phyloP scores from a whole-genome alignment of 1,139 yeast genomes.

The Taiozyma onychis region DNA sequence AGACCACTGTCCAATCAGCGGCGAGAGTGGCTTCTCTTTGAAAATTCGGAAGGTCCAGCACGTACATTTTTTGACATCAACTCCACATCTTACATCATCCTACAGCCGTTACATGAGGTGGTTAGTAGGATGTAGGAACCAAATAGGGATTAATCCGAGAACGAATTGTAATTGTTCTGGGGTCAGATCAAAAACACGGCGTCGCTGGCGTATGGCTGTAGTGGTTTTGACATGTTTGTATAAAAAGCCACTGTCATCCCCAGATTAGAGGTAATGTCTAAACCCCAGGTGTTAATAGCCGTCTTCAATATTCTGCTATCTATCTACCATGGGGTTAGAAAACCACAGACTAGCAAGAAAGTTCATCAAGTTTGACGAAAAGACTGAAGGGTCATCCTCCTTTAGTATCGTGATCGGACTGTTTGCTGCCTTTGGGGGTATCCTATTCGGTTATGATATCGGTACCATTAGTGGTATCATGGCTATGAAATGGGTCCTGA shows the following conservation, averaged over 20 bases:
- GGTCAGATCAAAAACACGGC: background rate
- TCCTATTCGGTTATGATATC: slow-evolving; percentile 52
- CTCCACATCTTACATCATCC: background rate
- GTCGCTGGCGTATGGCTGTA: no score
- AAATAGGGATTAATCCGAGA: no score
- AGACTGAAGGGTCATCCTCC: slow-evolving; percentile 22
- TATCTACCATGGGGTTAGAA: background rate
- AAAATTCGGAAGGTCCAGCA: background rate
- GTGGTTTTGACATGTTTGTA: background rate
- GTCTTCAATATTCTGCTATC: background rate
- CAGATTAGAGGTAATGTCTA: background rate
- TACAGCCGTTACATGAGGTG: background rate
- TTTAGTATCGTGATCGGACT: slow-evolving; percentile 26
- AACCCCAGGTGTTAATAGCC: no score
- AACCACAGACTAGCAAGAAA: slow-evolving; percentile 1
- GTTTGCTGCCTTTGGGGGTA: slow-evolving; percentile 48
- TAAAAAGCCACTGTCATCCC: background rate
- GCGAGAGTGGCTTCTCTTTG: background rate
- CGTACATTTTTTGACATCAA: background rate
- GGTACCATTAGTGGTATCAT: slow-evolving; percentile 52
- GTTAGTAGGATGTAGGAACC: background rate
- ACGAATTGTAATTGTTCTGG: background rate
- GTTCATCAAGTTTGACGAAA: slow-evolving; percentile 24
- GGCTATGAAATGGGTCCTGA: slow-evolving; percentile 44
- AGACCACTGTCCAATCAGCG: background rate